Percentiles rank a stretch among this genome's conserved stretches.
Evolutionary conservation across 2,329 filamentous ascomycete genomes (phyloP).

Genomic region (Scleromitrula shiraiana): DNA sequence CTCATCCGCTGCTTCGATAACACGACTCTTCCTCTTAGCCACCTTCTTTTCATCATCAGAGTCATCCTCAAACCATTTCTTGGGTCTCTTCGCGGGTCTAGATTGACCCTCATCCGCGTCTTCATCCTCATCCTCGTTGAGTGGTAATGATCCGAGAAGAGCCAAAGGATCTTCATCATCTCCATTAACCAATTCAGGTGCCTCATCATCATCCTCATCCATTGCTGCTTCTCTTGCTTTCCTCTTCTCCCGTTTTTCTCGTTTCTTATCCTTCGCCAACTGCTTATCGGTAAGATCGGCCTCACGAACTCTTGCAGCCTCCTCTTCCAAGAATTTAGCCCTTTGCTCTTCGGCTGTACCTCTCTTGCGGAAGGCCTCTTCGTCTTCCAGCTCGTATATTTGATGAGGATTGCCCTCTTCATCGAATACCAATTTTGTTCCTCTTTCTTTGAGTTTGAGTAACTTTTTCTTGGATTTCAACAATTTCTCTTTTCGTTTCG

Average conservation of each 20-base stretch:
- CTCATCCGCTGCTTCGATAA: slow-evolving; percentile 56
- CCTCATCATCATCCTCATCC: slow-evolving; percentile 30
- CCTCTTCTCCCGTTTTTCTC: slow-evolving; percentile 57
- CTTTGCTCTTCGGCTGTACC: slow-evolving; percentile 73
- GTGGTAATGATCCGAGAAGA: slow-evolving; percentile 49
- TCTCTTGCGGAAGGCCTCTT: slow-evolving; percentile 67
- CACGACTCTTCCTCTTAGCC: slow-evolving; percentile 42
- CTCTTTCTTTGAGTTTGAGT: slow-evolving; percentile 80
- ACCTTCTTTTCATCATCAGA: slow-evolving; percentile 39
- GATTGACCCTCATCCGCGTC: slow-evolving; percentile 47
- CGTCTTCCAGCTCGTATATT: slow-evolving; percentile 80
- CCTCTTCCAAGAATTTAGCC: slow-evolving; percentile 67
- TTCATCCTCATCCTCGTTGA: slow-evolving; percentile 33
- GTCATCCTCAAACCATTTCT: slow-evolving; percentile 74
- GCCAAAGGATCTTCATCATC: slow-evolving; percentile 48
- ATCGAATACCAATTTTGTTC: slow-evolving; percentile 82
- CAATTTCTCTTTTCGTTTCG: slow-evolving; percentile 91
- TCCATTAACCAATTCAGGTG: slow-evolving; percentile 28
- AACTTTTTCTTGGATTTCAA: slow-evolving; percentile 92
- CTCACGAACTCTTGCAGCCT: slow-evolving; percentile 60
- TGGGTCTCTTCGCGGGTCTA: slow-evolving; percentile 53
- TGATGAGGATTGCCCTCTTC: slow-evolving; percentile 81
- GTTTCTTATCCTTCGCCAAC: slow-evolving; percentile 66
- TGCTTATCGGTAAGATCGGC: slow-evolving; percentile 81
- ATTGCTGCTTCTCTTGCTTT: slow-evolving; percentile 57